A percentile compares a stretch with the other conserved stretches of the same genome.
Evolutionary conservation across 208 protist species (phyloP).

Genomic region (Leishmania braziliensis): DNA sequence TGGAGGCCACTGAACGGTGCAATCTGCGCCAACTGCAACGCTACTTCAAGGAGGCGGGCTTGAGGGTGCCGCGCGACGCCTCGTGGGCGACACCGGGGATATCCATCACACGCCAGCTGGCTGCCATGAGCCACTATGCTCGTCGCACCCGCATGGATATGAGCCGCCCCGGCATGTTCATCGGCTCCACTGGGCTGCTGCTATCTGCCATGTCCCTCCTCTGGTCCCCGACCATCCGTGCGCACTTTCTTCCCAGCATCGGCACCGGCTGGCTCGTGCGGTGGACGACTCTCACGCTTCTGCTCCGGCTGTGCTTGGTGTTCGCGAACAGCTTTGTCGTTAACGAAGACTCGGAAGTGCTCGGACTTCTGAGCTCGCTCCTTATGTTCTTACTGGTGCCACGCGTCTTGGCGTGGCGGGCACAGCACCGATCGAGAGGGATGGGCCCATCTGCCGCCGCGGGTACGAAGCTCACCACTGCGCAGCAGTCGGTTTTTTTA

Average conservation of each 20-base stretch:
- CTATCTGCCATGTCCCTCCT: conserved; percentile 46
- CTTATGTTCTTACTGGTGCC: conserved; percentile 31
- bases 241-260: conserved; percentile 11
- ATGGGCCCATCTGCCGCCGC: not conserved
- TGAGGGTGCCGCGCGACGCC: conserved; percentile 27
- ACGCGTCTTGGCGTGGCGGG: not conserved
- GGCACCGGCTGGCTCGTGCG: conserved; percentile 22
- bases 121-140: conserved; percentile 52
- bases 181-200: conserved; percentile 46
- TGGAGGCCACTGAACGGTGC: conserved; percentile 49
- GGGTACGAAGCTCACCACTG: not conserved
- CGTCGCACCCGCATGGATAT: conserved; percentile 55
- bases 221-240: conserved; percentile 34
- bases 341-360: conserved; percentile 64
- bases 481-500: not conserved
- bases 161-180: conserved; percentile 47
- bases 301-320: conserved; percentile 49
- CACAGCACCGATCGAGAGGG: not conserved
- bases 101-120: conserved; percentile 34
- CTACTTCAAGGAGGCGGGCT: conserved; percentile 39
- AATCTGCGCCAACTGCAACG: conserved; percentile 52
- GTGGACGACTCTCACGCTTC: conserved; percentile 41
- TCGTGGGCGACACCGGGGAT: conserved; percentile 6
- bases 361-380: conserved; percentile 35
- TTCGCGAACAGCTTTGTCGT: conserved; percentile 84